phyloP scores from a whole-genome alignment of 2,329 filamentous ascomycete genomes.

The Xylariaceae sp. region DNA sequence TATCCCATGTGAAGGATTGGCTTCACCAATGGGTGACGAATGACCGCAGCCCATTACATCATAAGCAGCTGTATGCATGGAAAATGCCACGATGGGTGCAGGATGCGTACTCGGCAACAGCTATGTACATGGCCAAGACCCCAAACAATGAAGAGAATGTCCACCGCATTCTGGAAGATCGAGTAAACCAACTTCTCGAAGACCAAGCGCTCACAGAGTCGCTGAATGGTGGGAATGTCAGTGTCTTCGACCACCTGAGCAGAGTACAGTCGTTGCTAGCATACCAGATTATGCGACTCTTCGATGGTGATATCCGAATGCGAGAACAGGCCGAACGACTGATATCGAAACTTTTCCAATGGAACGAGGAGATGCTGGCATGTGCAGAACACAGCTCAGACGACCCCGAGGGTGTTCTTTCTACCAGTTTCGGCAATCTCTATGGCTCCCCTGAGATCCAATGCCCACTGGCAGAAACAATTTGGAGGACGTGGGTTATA shows the following conservation, averaged over 20 bases:
- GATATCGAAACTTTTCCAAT: constrained; percentile 23
- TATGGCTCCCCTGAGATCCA: background rate
- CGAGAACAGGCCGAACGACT: constrained; percentile 27
- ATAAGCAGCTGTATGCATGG: constrained; percentile 18
- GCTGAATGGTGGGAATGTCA: constrained; percentile 4
- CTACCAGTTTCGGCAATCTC: constrained; percentile 2
- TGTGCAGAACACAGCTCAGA: constrained; percentile 7
- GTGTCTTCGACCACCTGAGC: constrained; percentile 16
- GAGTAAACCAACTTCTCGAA: constrained; percentile 19
- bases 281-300: constrained; percentile 32
- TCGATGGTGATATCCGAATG: constrained; percentile 31
- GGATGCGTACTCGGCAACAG: constrained; percentile 21
- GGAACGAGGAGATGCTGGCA: constrained; percentile 16
- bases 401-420: constrained; percentile 9
- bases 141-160: constrained; percentile 10
- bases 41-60: constrained; percentile 18
- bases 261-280: constrained; percentile 21
- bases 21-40: constrained; percentile 20
- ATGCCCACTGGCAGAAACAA: constrained; percentile 1
- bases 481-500: constrained; percentile 26
- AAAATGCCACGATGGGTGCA: constrained; percentile 22
- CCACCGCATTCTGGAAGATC: constrained; percentile 19
- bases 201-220: constrained; percentile 16
- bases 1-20: constrained; percentile 19
- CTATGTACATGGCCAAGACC: constrained; percentile 17